These are phyloP conservation scores for Barnettozyma wickerhamii DNA, from an alignment of 805 yeast species.

Conservation along the genomic window DNA sequence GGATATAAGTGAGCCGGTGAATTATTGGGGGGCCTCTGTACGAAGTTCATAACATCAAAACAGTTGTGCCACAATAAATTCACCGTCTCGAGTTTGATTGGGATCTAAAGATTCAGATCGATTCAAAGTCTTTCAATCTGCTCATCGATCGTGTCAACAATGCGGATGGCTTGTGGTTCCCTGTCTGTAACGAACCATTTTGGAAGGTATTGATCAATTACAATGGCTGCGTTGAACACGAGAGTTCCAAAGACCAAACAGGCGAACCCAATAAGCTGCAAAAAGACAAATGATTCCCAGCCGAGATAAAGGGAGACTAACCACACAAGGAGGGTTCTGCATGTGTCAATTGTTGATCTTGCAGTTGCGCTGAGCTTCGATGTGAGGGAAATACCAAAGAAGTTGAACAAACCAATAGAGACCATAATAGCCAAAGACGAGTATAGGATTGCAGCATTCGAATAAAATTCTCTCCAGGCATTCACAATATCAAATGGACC, in stretches of 20 bases:
- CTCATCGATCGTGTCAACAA: constrained; percentile 36
- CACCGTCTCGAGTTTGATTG: no score
- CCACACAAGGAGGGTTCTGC: constrained; percentile 76
- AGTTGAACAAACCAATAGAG: constrained; percentile 68
- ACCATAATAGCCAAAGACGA: constrained; percentile 64
- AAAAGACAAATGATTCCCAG: constrained; percentile 65
- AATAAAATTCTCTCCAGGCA: constrained; percentile 45
- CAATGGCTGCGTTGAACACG: constrained; percentile 64
- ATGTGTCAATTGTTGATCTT: constrained; percentile 74
- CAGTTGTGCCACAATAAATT: no score
- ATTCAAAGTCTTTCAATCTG: constrained; percentile 36
- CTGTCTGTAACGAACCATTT: constrained; percentile 34
- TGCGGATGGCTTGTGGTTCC: constrained; percentile 16
- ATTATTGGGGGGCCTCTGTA: no score
- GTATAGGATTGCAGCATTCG: constrained; percentile 37
- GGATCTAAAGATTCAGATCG: no score
- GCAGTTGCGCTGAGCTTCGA: constrained; percentile 66
- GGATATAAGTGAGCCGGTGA: no score
- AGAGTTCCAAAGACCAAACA: constrained; percentile 68
- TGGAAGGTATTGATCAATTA: constrained; percentile 51
- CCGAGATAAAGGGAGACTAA: constrained; percentile 61
- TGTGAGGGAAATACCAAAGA: constrained; percentile 68
- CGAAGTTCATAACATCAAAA: no score
- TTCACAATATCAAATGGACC: constrained; percentile 51
- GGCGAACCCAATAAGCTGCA: constrained; percentile 62